A percentile compares a stretch with the other conserved stretches of the same genome.
Conservation (phyloP, 768 basidiomycete species). For the Trametes elegans region DNA sequence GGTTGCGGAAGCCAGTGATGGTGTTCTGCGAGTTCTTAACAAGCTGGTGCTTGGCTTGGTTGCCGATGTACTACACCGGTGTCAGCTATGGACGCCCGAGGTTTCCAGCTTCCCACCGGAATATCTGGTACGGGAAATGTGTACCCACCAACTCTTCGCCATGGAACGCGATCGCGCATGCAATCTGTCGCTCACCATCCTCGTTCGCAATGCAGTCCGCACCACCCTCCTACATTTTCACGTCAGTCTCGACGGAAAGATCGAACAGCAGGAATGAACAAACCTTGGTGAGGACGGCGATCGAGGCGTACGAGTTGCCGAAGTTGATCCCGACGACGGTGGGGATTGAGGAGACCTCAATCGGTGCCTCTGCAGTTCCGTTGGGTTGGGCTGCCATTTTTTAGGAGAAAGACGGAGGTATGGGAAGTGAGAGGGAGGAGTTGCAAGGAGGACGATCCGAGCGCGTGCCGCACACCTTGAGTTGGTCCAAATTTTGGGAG, state of each 20-base stretch:
- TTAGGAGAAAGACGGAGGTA: neutral
- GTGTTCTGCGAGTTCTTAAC: constrained; percentile 95
- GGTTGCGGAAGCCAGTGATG: constrained; percentile 90
- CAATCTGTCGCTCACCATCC: constrained; percentile 97
- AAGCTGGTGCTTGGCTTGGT: constrained; percentile 89
- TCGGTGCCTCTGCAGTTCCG: constrained; percentile 46
- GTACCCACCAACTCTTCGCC: constrained; percentile 86
- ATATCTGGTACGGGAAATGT: no score
- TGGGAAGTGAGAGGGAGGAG: neutral
- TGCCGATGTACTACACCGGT: constrained; percentile 91
- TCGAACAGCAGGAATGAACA: constrained; percentile 16
- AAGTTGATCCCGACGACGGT: constrained; percentile 93
- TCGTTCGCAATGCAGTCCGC: constrained; percentile 98
- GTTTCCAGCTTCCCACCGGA: no score
- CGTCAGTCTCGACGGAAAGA: neutral
- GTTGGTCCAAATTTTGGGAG: constrained; percentile 7
- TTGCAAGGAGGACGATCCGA: neutral
- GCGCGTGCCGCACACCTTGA: neutral
- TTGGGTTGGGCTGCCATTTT: constrained; percentile 48
- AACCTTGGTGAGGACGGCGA: constrained; percentile 94
- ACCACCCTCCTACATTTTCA: constrained; percentile 65
- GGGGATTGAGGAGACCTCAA: constrained; percentile 37
- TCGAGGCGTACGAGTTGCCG: constrained; percentile 92
- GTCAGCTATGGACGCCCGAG: no score
- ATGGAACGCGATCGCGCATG: constrained; percentile 86